Evolutionary conservation across 1,284 basidiomycete genomes (phyloP).

Genomic region (Ganoderma lucidum): DNA sequence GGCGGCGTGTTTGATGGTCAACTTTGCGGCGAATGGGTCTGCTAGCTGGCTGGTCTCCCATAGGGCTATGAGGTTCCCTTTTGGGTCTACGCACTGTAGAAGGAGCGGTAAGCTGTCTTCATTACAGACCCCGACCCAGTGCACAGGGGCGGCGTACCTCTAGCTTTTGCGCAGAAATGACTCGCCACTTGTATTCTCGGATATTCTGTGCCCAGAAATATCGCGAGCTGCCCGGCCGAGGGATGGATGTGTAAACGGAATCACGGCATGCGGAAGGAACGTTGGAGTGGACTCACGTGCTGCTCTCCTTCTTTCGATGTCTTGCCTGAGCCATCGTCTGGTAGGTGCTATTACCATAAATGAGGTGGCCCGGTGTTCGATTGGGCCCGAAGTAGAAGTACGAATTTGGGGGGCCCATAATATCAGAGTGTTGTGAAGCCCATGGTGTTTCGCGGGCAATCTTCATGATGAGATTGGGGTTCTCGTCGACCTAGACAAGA

Average conservation of each 20-base stretch:
- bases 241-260: neutral
- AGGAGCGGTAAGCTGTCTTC: constrained; percentile 18
- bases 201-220: constrained; percentile 75
- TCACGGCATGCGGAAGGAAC: neutral
- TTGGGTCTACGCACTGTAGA: constrained; percentile 63
- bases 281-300: constrained; percentile 56
- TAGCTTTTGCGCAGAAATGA: constrained; percentile 59
- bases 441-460: constrained; percentile 69
- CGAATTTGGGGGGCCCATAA: constrained; percentile 76
- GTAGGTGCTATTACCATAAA: constrained; percentile 69
- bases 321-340: constrained; percentile 64
- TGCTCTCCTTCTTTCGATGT: constrained; percentile 62
- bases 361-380: constrained; percentile 64
- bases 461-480: constrained; percentile 67
- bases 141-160: constrained; percentile 57
- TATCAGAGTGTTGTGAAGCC: constrained; percentile 66
- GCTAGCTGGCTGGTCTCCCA: constrained; percentile 68
- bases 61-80: constrained; percentile 59
- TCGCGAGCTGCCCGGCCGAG: constrained; percentile 59
- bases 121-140: neutral
- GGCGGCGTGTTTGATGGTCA: constrained; percentile 63
- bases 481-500: constrained; percentile 53
- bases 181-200: constrained; percentile 74
- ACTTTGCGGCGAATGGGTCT: constrained; percentile 63
- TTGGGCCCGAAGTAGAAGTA: constrained; percentile 77